Percentiles rank a stretch among this genome's conserved stretches.
phyloP scores from a whole-genome alignment of 1,139 yeast genomes.

The Sugiyamaella paludigena region DNA sequence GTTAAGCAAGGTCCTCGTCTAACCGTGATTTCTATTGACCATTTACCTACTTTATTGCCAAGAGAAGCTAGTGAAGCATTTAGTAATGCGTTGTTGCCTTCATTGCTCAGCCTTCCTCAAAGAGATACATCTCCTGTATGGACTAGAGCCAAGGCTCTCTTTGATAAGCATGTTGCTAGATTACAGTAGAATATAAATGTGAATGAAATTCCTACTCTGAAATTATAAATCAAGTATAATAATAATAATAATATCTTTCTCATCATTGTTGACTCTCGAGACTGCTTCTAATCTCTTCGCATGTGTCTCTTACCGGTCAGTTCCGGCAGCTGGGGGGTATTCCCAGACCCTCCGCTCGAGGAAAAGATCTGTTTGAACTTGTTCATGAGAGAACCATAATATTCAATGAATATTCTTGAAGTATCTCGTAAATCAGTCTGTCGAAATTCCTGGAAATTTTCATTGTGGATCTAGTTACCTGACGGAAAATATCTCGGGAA shows the following conservation, averaged over 20 bases:
- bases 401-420: too few relatives aligned
- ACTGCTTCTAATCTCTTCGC: background rate
- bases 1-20: constrained; percentile 70
- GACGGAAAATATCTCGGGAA: too few relatives aligned
- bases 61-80: constrained; percentile 95
- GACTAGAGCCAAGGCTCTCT: constrained; percentile 81
- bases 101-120: constrained; percentile 76
- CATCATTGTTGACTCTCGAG: too few relatives aligned
- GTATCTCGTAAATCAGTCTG: too few relatives aligned
- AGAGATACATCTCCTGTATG: constrained; percentile 85
- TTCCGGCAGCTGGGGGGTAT: too few relatives aligned
- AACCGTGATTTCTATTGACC: constrained; percentile 95
- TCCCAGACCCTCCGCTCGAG: too few relatives aligned
- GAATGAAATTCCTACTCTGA: background rate
- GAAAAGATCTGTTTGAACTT: too few relatives aligned
- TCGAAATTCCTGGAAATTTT: too few relatives aligned
- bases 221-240: background rate
- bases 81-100: constrained; percentile 81
- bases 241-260: background rate
- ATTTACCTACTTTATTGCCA: constrained; percentile 90
- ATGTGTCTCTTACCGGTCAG: too few relatives aligned
- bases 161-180: constrained; percentile 67
- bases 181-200: constrained; percentile 16
- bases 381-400: too few relatives aligned
- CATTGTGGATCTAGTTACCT: too few relatives aligned